Evolutionary conservation across 1,139 yeast species (phyloP), one percentile per base, ranked within the genome.

Genomic region (Sugiyamaella neomexicana): DNA sequence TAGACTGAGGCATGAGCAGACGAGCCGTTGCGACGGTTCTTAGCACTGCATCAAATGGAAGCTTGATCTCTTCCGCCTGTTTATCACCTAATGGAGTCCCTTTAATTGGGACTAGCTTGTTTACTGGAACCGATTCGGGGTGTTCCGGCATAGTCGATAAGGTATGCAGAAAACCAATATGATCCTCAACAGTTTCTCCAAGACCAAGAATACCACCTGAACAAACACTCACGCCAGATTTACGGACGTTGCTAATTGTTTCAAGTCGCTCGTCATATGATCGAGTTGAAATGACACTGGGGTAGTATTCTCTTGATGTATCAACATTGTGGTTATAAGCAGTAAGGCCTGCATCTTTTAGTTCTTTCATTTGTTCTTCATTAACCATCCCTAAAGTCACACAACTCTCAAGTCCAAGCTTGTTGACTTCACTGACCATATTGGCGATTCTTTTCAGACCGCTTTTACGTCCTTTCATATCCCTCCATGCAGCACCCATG

Each of bases 401-500:
- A 72, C 95, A 86, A 13, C 87, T 82, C 67, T 86, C 95, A 80
- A 87, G 74, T 0, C 83, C 82, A 68, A 86, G 70, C 38, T 81
- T 85, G 62, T 85, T 83, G 53, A 86, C 85, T 55, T 74, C 79
- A 25, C 74, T 68, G 23, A 86, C 85, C 93, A 86, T 86, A 53
- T 81, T 79, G 16, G 82, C 74, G 55, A 86, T 84, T 61, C 75
- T 80, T 58, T 77, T 80, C 59, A 86, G 68, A 0, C 86, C 89
- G 23, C 83, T 79, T 66, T 85, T 86, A 50, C 95, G 75, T 8
- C 95, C 95, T 46, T 76, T 74, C 95, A 87, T 86, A 59, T 86
- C 93, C 66, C 95, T 77, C 93, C 93, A 87, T 1, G 95, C 95
- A 10, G 93, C 89, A 44, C 95, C 95, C 85, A 86, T 82, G 66